Base-by-base conservation (phyloP, 2,329 filamentous ascomycete genomes). In the Penicillium polonicum region DNA sequence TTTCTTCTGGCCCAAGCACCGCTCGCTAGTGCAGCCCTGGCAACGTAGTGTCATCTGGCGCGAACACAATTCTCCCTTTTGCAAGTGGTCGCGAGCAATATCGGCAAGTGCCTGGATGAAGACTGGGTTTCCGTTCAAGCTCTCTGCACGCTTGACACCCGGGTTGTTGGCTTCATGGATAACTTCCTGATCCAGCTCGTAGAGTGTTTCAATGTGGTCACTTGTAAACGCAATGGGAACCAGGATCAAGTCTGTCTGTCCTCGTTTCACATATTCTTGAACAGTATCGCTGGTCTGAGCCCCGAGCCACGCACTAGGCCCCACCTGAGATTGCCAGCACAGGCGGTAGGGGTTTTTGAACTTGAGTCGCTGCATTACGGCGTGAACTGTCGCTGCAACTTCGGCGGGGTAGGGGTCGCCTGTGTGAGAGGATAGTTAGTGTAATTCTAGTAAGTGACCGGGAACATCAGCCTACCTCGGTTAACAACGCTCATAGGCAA, bases 131-230 rank as follows among this genome's bases (percentile, higher is more conserved):
- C 91, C 94, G 70, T 99, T 99, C 69, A 99, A 76, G 70, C 90
- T 95, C 73, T 97, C 94, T 1, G 89, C 91, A 57, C 94, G 85
- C 81, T 95, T 96, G 62, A 99, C 87, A 33, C 92, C 91, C 0
- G 85, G 78, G 68, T 90, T 85, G 85, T 91, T 75, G 38, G 77
- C 77, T 62, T 96, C 92, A 57, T 91, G 89, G 70, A 99, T 97
- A 39, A 99, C 91, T 76, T 99, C 94, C 68, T 91, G 83, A 73
- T 99, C 94, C 52, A 99, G 80, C 75, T 99, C 94, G 73, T 88
- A 97, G 0, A 99, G 81, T 0, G 94, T 99, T 78, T 99, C 94
- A 65, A 99, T 99, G 72, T 99, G 94, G 70, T 99, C 94, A n/a
- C 91, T 96, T 0, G 94, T 99, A 73, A 99, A 99, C 6, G 94